These are phyloP conservation scores for Trichosporon faecale DNA, from an alignment of 1,284 basidiomycete species.

Conservation along the genomic window DNA sequence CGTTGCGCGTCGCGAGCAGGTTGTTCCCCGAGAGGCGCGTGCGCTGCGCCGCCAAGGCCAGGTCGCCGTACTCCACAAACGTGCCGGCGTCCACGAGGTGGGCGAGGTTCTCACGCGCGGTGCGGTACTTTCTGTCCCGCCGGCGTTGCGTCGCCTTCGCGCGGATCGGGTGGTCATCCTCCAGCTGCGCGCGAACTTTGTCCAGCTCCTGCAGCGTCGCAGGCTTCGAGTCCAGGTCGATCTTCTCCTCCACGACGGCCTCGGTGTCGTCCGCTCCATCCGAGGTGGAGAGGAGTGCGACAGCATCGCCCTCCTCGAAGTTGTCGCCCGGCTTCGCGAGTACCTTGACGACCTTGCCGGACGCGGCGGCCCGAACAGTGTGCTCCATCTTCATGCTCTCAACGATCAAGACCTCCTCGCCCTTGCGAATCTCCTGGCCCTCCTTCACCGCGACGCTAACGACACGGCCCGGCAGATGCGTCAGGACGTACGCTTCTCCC, in stretches of 20 bases:
- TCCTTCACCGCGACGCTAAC: constrained; percentile 16
- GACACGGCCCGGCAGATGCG: constrained; percentile 24
- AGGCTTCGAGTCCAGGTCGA: constrained; percentile 23
- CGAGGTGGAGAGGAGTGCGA: constrained; percentile 10
- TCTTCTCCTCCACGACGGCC: constrained; percentile 3
- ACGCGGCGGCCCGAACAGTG: constrained; percentile 17
- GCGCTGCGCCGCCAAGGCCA: constrained; percentile 22
- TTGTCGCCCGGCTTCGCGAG: constrained; percentile 18
- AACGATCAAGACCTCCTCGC: constrained; percentile 20
- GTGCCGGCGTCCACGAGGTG: constrained; percentile 25
- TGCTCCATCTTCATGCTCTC: constrained; percentile 31
- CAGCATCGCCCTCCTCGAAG: constrained; percentile 22
- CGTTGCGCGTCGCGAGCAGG: constrained; percentile 22
- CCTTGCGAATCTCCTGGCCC: constrained; percentile 14
- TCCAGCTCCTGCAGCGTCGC: constrained; percentile 23
- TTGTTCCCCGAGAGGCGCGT: constrained; percentile 16
- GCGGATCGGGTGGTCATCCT: constrained; percentile 18
- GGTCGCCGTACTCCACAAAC: constrained; percentile 26
- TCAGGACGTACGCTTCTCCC: constrained; percentile 21
- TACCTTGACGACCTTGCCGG: constrained; percentile 16
- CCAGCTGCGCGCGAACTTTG: constrained; percentile 17
- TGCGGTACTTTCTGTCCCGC: constrained; percentile 19
- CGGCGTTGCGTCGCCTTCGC: constrained; percentile 22
- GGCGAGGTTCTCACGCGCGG: constrained; percentile 23
- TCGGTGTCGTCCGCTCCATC: constrained; percentile 2